These are phyloP conservation scores for Verticillium nubilum DNA, from an alignment of 2,329 filamentous ascomycete species.

Conservation along the genomic window DNA sequence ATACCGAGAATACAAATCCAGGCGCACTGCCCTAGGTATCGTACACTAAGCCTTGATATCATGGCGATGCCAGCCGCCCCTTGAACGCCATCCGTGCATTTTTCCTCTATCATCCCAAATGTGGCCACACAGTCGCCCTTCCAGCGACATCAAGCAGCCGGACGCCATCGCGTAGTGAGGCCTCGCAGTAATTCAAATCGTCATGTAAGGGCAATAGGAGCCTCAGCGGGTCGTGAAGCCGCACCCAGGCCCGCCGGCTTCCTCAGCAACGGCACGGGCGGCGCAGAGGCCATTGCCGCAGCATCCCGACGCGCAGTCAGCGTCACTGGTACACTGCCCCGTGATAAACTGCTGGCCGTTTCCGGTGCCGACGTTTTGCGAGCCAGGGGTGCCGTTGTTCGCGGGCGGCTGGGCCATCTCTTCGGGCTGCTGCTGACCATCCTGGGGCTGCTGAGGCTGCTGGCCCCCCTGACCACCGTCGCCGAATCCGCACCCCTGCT, in stretches of 20 bases:
- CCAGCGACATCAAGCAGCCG: neutral
- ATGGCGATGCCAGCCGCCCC: constrained; percentile 1
- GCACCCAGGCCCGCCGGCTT: constrained; percentile 27
- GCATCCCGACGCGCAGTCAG: constrained; percentile 25
- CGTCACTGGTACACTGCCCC: constrained; percentile 22
- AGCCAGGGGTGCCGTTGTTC: constrained; percentile 4
- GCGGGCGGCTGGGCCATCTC: neutral
- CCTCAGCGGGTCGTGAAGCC: constrained; percentile 16
- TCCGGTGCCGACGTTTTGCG: constrained; percentile 23
- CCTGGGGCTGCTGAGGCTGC: constrained; percentile 1
- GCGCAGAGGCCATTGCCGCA: constrained; percentile 28
- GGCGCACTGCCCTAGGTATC: neutral
- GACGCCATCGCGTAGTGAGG: neutral
- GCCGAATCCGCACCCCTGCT: constrained; percentile 20
- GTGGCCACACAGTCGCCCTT: neutral
- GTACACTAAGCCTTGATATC: neutral
- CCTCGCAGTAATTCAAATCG: neutral
- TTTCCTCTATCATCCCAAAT: neutral
- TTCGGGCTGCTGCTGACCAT: neutral
- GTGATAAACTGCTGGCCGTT: constrained; percentile 26
- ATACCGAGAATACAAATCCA: neutral
- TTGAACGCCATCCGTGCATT: neutral
- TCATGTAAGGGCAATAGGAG: neutral
- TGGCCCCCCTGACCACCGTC: constrained; percentile 2
- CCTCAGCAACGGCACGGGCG: constrained; percentile 21